These are phyloP conservation scores for Striga hermonthica DNA, from an alignment of 305 asterid genomes.

Conservation along the genomic window DNA sequence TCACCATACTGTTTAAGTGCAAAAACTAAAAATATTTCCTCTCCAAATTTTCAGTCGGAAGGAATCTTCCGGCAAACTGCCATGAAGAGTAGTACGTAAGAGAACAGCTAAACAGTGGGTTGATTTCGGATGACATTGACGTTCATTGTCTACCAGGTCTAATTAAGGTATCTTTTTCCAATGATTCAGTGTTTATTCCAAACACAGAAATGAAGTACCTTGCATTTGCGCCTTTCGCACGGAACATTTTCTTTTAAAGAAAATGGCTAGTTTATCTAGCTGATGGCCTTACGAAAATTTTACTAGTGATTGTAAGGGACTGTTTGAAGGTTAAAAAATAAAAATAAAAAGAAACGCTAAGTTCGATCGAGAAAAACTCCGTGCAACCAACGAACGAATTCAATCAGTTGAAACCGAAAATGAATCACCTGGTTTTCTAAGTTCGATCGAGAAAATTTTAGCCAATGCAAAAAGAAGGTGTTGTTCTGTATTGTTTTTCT, in stretches of 20 bases:
- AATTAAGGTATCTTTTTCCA: constrained; percentile 55
- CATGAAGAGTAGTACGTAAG: constrained; percentile 65
- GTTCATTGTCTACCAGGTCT: constrained; percentile 88
- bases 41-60: constrained; percentile 54
- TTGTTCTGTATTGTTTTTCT: too few relatives aligned
- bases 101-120: constrained; percentile 70
- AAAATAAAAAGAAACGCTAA: too few relatives aligned
- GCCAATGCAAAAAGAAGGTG: constrained; percentile 35
- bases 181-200: background rate
- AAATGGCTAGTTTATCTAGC: too few relatives aligned
- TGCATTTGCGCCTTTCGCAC: background rate
- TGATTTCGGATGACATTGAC: constrained; percentile 73
- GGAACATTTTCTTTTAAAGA: too few relatives aligned
- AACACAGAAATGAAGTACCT: background rate
- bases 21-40: background rate
- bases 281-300: too few relatives aligned
- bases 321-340: too few relatives aligned
- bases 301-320: too few relatives aligned
- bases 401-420: constrained; percentile 23
- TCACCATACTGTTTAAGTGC: too few relatives aligned
- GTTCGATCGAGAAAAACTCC: too few relatives aligned
- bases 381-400: too few relatives aligned
- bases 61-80: constrained; percentile 79
- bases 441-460: constrained; percentile 32
- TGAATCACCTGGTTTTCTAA: constrained; percentile 28